Evolutionary conservation across 768 basidiomycete genomes (phyloP).

Genomic region (Xerocomellus chrysenteron): DNA sequence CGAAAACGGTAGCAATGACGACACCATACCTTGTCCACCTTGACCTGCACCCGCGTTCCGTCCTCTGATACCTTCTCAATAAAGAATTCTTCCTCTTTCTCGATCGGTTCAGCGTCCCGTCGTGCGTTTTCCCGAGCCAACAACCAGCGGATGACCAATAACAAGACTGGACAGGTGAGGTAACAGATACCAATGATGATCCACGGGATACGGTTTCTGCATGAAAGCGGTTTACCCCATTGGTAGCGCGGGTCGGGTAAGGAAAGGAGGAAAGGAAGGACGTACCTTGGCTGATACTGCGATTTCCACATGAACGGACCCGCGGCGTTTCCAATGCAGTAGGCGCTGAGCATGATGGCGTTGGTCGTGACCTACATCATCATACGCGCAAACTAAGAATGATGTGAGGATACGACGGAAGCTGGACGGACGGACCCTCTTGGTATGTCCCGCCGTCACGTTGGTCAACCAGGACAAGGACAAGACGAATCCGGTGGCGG

Average conservation of each 20-base stretch:
- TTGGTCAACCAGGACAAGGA: constrained; percentile 62
- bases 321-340: constrained; percentile 63
- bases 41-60: constrained; percentile 52
- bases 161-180: constrained; percentile 45
- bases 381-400: not conserved
- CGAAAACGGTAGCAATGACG: not conserved
- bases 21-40: constrained; percentile 59
- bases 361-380: constrained; percentile 39
- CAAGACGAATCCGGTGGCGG: constrained; percentile 59
- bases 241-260: not conserved
- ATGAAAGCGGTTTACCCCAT: not conserved
- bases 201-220: constrained; percentile 75
- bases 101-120: constrained; percentile 58
- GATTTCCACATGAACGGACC: constrained; percentile 46
- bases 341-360: constrained; percentile 72
- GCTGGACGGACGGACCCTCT: constrained; percentile 50
- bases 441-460: constrained; percentile 72
- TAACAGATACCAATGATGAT: constrained; percentile 70
- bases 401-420: not conserved
- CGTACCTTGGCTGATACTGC: constrained; percentile 62
- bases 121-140: constrained; percentile 61
- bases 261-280: not conserved
- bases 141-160: constrained; percentile 50
- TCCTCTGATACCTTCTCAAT: constrained; percentile 51
- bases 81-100: constrained; percentile 60